Conservation (phyloP, 2,329 filamentous ascomycete genomes). For the Cladosporium halotolerans region DNA sequence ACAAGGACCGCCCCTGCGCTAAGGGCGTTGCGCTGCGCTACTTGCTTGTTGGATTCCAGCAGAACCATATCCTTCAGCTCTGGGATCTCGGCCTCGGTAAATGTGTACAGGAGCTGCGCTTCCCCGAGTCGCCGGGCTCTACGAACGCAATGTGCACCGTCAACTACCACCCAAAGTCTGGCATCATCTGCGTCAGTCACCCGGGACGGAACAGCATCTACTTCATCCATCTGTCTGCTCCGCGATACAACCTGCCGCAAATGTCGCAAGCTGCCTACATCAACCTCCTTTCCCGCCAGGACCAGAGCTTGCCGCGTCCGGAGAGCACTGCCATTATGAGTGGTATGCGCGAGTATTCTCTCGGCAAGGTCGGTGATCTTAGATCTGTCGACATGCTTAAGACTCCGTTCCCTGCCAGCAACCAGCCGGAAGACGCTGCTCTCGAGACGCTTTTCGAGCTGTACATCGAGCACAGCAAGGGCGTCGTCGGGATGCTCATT, state of each 20-base stretch:
- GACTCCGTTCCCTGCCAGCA: conserved; percentile 55
- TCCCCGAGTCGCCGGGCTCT: conserved; percentile 73
- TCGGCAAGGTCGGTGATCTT: conserved; percentile 76
- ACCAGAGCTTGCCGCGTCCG: conserved; percentile 68
- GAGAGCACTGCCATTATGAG: conserved; percentile 97
- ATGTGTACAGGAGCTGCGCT: conserved; percentile 92
- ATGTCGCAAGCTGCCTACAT: conserved; percentile 87
- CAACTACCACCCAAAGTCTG: conserved; percentile 83
- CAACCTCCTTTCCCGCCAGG: conserved; percentile 66
- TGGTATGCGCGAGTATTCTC: conserved; percentile 90
- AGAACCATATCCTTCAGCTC: conserved; percentile 96
- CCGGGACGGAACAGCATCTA: conserved; percentile 96
- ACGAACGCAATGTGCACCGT: conserved; percentile 98
- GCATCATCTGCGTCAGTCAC: conserved; percentile 91
- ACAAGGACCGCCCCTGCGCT: conserved; percentile 89
- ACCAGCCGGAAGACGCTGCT: conserved; percentile 57
- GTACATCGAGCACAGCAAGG: conserved; percentile 95
- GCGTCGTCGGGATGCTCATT: conserved; percentile 82
- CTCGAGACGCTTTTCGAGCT: conserved; percentile 82
- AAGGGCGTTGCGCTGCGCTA: conserved; percentile 88
- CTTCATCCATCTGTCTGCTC: conserved; percentile 90
- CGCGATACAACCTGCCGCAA: conserved; percentile 74
- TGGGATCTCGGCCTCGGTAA: conserved; percentile 96
- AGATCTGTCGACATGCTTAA: conserved; percentile 85
- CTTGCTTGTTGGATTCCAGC: conserved; percentile 95